These are phyloP conservation scores for Camellia oleifera DNA, from an alignment of 179 eudicot genomes.

Conservation along the genomic window DNA sequence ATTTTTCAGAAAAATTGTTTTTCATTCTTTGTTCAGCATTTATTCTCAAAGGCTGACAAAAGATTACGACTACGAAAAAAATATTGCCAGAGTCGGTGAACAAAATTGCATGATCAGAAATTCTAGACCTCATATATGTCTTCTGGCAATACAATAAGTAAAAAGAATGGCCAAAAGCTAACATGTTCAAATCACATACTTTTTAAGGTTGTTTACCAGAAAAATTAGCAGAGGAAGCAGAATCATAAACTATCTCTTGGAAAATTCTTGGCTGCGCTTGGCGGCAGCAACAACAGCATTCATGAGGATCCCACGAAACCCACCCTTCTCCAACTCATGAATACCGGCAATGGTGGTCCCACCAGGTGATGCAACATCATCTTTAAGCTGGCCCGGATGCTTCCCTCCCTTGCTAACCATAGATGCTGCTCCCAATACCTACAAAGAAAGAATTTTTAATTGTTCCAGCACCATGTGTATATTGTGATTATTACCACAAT, in stretches of 20 bases:
- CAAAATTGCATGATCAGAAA: neutral
- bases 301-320: conserved; percentile 84
- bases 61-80: neutral
- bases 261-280: conserved; percentile 63
- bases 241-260: conserved; percentile 33
- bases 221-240: conserved; percentile 5
- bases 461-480: neutral
- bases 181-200: neutral
- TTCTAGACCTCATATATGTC: neutral
- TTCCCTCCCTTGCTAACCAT: conserved; percentile 71
- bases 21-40: too few species aligned
- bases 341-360: conserved; percentile 94
- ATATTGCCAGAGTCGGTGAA: neutral
- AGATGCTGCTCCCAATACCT: conserved; percentile 94
- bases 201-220: neutral
- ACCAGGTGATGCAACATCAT: conserved; percentile 90
- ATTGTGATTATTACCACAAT: neutral
- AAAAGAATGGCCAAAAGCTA: neutral
- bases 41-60: neutral
- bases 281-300: conserved; percentile 97
- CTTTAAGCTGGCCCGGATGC: conserved; percentile 98
- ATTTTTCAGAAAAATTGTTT: too few species aligned
- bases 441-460: conserved; percentile 17
- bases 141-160: neutral
- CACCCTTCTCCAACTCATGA: conserved; percentile 91